Conservation (phyloP, 225 moss, liverwort and hornwort genomes). For the Pseudoscleropodium purum region DNA sequence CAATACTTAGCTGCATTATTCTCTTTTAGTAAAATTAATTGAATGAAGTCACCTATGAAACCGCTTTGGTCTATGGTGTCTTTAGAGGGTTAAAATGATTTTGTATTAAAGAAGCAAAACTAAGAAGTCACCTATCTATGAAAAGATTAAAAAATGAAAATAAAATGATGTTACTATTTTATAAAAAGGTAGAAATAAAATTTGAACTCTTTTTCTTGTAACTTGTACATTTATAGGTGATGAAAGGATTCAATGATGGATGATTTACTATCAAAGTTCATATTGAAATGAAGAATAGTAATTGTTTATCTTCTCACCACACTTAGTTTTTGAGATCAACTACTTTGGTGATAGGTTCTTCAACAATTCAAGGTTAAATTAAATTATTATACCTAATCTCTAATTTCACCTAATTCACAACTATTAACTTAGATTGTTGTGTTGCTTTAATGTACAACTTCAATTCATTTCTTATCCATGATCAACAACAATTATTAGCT, state of each 20-base stretch:
- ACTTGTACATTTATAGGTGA: no score
- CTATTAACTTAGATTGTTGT: background rate
- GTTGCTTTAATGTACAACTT: no score
- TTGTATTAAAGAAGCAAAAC: background rate
- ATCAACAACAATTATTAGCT: background rate
- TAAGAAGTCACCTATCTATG: no score
- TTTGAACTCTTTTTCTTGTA: background rate
- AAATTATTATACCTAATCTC: no score
- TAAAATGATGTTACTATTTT: no score
- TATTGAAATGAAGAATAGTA: background rate
- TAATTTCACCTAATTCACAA: no score
- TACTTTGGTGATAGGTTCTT: background rate
- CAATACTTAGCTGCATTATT: no score
- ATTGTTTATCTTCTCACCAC: background rate
- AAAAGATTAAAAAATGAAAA: background rate
- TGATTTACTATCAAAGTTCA: background rate
- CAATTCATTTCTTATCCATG: background rate
- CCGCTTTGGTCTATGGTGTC: no score
- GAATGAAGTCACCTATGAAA: no score
- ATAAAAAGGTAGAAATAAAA: background rate
- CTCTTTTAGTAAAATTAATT: no score
- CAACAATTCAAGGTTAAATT: accelerated
- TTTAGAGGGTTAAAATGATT: background rate
- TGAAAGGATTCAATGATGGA: background rate
- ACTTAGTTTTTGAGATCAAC: background rate